Base-by-base conservation (phyloP, 441 rosid genomes). In the Macaranga tanarius region DNA sequence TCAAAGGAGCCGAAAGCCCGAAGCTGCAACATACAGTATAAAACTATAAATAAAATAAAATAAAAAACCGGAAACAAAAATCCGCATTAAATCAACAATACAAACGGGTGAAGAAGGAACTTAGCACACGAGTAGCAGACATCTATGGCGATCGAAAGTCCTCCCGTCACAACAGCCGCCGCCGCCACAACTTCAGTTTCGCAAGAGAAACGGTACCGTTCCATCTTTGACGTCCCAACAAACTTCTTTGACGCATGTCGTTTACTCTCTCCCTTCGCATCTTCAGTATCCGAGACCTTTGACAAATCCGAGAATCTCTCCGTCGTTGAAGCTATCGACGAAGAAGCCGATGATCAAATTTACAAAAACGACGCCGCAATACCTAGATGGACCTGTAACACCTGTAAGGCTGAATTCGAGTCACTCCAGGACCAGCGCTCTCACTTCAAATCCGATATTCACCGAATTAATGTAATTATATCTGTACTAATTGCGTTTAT, bases 391-490 rank as follows among this genome's bases (percentile, higher is more conserved):
- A 95, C 98, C 31, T 95, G 99, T 83, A 87, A 91, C 70, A 90
- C 88, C 69, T 95, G 97, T 83, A 82, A 81, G 82, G 86, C 82
- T 42, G 98, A 89, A 77, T 91, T 95, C 80, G 87, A 87, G 17
- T 92, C 93, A 65, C 98, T 91, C 60, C 89, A 73, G 69, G 95
- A 91, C 67, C 99, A 95, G 82, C 99, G 99, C 67, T 82, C 82
- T 31, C 98, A 95, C 76, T 95, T 95, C 87, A 92, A 92, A 72
- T 91, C 98, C 10, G 98, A 95, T 77, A 47, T 92, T 76, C 99
- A 95, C 84, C 96, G 98, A 61, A 85, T 95, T 61, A 95, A 92
- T 75, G 99, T 92, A 91, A 78, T 66, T 9, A 6, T 34, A 40
- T 26, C 23, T 40, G 10, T 11, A 9, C 28, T 25, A 38, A 17